A percentile compares a stretch with the other conserved stretches of the same genome.
Conservation (phyloP, 441 rosid genomes). For the Metrosideros polymorpha region DNA sequence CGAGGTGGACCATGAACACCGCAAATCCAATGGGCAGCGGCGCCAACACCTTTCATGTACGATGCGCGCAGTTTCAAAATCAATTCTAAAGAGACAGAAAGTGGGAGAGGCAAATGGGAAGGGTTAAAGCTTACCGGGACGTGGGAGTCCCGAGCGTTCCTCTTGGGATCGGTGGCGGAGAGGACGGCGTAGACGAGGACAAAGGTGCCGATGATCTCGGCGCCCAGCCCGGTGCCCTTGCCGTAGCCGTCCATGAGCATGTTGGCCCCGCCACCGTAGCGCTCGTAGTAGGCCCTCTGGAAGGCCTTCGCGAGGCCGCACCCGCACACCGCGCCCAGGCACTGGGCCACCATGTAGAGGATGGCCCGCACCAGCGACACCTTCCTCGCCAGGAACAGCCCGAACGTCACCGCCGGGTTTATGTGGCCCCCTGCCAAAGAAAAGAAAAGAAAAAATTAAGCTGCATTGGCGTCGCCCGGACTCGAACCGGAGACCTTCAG, state of each 20-base stretch:
- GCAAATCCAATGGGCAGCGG: constrained; percentile 71
- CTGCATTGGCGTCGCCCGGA: constrained; percentile 63
- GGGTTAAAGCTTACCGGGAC: constrained; percentile 28
- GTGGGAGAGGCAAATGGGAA: background rate
- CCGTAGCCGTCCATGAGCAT: constrained; percentile 29
- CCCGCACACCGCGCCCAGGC: constrained; percentile 69
- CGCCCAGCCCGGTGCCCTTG: constrained; percentile 52
- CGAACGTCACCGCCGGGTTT: constrained; percentile 73
- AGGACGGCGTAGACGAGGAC: constrained; percentile 57
- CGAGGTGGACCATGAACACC: constrained; percentile 76
- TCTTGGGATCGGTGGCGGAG: constrained; percentile 59
- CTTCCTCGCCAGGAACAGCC: constrained; percentile 56
- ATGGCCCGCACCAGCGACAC: constrained; percentile 58
- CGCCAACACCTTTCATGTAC: constrained; percentile 40
- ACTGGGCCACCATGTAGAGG: constrained; percentile 60
- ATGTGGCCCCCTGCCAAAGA: constrained; percentile 43
- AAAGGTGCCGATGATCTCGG: constrained; percentile 58
- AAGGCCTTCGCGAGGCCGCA: constrained; percentile 44
- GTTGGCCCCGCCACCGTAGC: constrained; percentile 57
- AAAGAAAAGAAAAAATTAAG: fast-evolving
- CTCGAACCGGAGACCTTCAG: constrained; percentile 93
- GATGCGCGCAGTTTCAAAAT: background rate
- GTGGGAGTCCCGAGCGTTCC: constrained; percentile 53
- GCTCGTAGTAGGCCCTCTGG: constrained; percentile 30
- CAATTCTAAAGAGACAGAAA: background rate